Evolutionary conservation across 805 yeast species (phyloP).

Genomic region (Suhomyces vadensis): DNA sequence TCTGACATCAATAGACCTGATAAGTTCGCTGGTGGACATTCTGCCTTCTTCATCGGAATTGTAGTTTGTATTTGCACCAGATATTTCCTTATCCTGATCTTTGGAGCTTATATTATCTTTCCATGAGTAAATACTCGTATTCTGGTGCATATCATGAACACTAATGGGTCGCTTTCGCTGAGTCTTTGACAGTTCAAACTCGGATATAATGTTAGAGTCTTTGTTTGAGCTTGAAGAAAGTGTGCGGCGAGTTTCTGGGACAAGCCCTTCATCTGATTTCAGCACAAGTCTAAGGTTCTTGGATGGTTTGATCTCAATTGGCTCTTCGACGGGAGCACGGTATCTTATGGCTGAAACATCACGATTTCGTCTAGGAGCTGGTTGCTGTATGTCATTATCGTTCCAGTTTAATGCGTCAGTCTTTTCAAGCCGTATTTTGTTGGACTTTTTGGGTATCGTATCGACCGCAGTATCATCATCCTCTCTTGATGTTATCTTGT

Average conservation of each 20-base stretch:
- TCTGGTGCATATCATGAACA: too few species aligned
- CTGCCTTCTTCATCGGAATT: neutral
- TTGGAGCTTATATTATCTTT: too few species aligned
- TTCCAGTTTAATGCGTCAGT: neutral
- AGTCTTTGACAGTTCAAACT: too few species aligned
- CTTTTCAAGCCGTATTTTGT: constrained; percentile 4
- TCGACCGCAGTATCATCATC: constrained; percentile 13
- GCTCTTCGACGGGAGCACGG: neutral
- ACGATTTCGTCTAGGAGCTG: neutral
- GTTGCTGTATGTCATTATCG: neutral
- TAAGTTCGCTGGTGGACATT: neutral
- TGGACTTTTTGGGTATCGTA: constrained; percentile 9
- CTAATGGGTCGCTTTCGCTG: too few species aligned
- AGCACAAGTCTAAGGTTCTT: too few species aligned
- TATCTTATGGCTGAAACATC: neutral
- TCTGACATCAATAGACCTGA: neutral
- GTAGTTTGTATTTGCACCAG: neutral
- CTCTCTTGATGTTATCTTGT: constrained; percentile 18
- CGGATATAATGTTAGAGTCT: too few species aligned
- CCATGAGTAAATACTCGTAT: too few species aligned
- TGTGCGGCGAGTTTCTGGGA: too few species aligned
- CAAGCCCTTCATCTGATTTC: too few species aligned
- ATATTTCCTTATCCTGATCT: too few species aligned
- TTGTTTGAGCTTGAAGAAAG: too few species aligned
- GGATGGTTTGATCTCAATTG: too few species aligned